Percentiles rank a stretch among this genome's conserved stretches.
Conservation (phyloP, 768 basidiomycete genomes). For the Galerina marginata region DNA sequence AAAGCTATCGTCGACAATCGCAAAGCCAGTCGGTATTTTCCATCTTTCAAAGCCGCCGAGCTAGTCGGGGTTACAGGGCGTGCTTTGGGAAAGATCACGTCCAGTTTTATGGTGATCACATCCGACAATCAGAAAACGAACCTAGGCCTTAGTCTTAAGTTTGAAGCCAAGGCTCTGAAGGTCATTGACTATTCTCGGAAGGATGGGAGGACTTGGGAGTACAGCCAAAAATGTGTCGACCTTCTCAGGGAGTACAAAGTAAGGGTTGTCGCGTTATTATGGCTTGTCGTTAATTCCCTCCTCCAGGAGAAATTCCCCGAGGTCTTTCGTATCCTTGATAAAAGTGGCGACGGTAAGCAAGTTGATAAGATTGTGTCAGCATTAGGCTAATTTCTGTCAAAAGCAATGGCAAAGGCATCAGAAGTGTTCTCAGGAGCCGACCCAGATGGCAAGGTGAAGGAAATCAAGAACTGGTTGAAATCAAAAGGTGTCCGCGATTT, state of each 20-base stretch:
- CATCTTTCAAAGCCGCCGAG: slow-evolving; percentile 80
- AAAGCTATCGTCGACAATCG: slow-evolving; percentile 65
- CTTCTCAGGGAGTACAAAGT: slow-evolving; percentile 88
- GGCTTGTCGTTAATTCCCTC: slow-evolving; percentile 2
- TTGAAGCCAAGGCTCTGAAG: slow-evolving; percentile 92
- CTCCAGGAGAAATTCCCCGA: slow-evolving; percentile 80
- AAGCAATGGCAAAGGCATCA: slow-evolving; percentile 76
- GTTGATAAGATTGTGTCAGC: neutral
- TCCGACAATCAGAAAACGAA: slow-evolving; percentile 83
- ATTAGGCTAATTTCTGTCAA: slow-evolving; percentile 8
- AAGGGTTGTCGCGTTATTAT: slow-evolving; percentile 2
- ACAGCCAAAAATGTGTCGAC: slow-evolving; percentile 83
- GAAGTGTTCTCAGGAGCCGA: slow-evolving; percentile 60
- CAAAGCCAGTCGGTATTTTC: slow-evolving; percentile 65
- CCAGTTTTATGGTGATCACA: slow-evolving; percentile 88
- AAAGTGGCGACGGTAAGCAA: slow-evolving; percentile 69
- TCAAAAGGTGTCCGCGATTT: slow-evolving; percentile 86
- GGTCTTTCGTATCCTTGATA: slow-evolving; percentile 75
- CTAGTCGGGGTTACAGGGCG: slow-evolving; percentile 76
- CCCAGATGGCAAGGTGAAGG: slow-evolving; percentile 73
- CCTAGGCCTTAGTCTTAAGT: slow-evolving; percentile 93
- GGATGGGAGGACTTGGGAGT: slow-evolving; percentile 89
- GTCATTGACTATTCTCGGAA: slow-evolving; percentile 93
- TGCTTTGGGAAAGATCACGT: slow-evolving; percentile 88
- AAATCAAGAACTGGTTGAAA: slow-evolving; percentile 87